Evolutionary conservation across 768 basidiomycete genomes (phyloP).

Genomic region (Tephrocybe rancida): DNA sequence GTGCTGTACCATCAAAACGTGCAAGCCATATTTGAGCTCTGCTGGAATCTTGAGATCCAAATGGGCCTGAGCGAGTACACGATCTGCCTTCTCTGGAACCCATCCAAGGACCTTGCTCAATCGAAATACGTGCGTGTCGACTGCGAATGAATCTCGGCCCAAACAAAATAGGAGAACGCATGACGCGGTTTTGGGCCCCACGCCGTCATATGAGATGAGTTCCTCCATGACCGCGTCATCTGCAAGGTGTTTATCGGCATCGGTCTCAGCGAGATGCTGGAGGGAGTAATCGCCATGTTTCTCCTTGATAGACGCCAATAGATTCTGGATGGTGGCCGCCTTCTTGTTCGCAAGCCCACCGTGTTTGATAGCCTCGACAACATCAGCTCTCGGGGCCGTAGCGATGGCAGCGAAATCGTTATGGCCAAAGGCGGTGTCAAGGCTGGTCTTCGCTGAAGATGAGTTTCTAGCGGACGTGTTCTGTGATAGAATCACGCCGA

Average conservation of each 20-base stretch:
- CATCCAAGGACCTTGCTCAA: slow-evolving; percentile 53
- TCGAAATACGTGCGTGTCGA: slow-evolving; percentile 66
- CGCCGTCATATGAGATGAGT: slow-evolving; percentile 56
- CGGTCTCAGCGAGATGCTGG: slow-evolving; percentile 46
- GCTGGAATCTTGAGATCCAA: slow-evolving; percentile 52
- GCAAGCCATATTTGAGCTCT: slow-evolving; percentile 57
- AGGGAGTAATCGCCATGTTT: slow-evolving; percentile 57
- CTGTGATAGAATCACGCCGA: slow-evolving; percentile 62
- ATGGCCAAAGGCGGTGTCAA: slow-evolving; percentile 51
- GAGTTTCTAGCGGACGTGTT: slow-evolving; percentile 56
- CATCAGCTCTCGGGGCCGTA: slow-evolving; percentile 36
- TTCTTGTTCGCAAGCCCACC: slow-evolving; percentile 67
- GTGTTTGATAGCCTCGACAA: slow-evolving; percentile 51
- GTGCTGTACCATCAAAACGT: slow-evolving; percentile 61
- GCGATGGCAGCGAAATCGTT: slow-evolving; percentile 55
- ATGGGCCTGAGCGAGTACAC: slow-evolving; percentile 58
- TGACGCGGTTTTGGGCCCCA: slow-evolving; percentile 66
- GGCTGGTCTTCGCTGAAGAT: slow-evolving; percentile 46
- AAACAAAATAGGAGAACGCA: slow-evolving; percentile 65
- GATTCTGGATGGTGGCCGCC: slow-evolving; percentile 53
- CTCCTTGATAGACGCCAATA: slow-evolving; percentile 42
- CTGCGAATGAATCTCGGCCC: slow-evolving; percentile 61
- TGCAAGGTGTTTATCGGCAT: slow-evolving; percentile 26
- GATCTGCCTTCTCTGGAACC: slow-evolving; percentile 49
- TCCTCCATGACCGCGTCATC: slow-evolving; percentile 59